A percentile compares a stretch with the other conserved stretches of the same genome.
These are phyloP conservation scores for Paulownia fortunei DNA, from an alignment of 257 asterid genomes.

Conservation along the genomic window DNA sequence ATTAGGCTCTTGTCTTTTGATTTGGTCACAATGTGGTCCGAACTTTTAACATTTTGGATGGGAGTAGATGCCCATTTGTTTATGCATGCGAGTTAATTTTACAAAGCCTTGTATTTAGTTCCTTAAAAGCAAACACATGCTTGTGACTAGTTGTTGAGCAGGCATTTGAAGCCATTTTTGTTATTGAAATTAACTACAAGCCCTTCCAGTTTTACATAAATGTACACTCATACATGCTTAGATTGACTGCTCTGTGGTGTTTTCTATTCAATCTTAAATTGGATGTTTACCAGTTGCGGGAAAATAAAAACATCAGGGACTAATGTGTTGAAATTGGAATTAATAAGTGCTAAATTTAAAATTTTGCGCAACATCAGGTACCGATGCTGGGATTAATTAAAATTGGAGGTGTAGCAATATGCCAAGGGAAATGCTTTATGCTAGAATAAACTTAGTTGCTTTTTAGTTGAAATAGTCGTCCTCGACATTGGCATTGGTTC, in stretches of 20 bases:
- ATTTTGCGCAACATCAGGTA: not conserved
- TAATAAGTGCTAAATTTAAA: too few species aligned
- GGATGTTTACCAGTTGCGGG: not conserved
- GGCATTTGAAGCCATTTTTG: not conserved
- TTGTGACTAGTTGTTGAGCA: not conserved
- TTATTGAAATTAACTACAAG: not conserved
- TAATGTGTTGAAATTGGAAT: not conserved
- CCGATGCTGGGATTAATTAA: not conserved
- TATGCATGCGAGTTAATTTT: not conserved
- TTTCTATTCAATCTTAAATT: not conserved
- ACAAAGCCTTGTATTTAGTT: conserved; percentile 11
- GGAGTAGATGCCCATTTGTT: not conserved
- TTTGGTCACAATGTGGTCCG: not conserved
- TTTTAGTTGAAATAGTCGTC: not conserved
- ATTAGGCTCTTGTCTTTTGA: not conserved
- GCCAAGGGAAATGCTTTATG: not conserved
- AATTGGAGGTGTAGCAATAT: not conserved
- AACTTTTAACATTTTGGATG: not conserved
- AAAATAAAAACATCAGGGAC: not conserved
- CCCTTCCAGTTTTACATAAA: not conserved
- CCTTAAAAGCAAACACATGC: not conserved
- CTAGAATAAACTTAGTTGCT: not conserved
- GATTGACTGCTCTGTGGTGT: not conserved
- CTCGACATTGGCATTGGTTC: not conserved
- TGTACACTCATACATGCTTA: not conserved